These are phyloP conservation scores for Desmodesmus armatus DNA, from an alignment of 139 green algal species.

Conservation along the genomic window DNA sequence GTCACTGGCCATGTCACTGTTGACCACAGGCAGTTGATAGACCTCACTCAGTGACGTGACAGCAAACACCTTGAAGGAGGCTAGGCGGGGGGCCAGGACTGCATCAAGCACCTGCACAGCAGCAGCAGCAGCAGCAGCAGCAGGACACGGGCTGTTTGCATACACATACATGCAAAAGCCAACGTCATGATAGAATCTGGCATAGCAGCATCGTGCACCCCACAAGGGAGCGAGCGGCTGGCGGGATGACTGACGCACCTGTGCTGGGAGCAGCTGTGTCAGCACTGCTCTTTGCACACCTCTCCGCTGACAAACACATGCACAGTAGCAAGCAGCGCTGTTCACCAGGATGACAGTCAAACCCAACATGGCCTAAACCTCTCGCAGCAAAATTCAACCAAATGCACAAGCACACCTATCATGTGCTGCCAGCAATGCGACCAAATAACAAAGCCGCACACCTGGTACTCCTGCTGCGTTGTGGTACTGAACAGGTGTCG, in stretches of 20 bases:
- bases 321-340: not conserved
- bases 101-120: not conserved
- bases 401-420: not conserved
- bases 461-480: not conserved
- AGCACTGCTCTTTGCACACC: not conserved
- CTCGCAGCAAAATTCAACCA: not conserved
- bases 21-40: not conserved
- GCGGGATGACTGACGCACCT: not conserved
- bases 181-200: not conserved
- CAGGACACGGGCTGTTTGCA: not conserved
- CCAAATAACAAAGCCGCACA: no score
- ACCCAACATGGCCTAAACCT: not conserved
- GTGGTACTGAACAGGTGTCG: not conserved
- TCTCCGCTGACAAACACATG: not conserved
- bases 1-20: not conserved
- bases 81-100: not conserved
- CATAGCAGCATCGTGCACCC: not conserved
- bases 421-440: no score
- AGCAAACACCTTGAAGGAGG: not conserved
- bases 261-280: no score
- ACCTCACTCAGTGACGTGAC: not conserved
- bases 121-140: not conserved
- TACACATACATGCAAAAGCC: not conserved
- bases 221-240: not conserved
- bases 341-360: not conserved